These are phyloP conservation scores for Leishmania guyanensis DNA, from an alignment of 208 protist genomes.

Conservation along the genomic window DNA sequence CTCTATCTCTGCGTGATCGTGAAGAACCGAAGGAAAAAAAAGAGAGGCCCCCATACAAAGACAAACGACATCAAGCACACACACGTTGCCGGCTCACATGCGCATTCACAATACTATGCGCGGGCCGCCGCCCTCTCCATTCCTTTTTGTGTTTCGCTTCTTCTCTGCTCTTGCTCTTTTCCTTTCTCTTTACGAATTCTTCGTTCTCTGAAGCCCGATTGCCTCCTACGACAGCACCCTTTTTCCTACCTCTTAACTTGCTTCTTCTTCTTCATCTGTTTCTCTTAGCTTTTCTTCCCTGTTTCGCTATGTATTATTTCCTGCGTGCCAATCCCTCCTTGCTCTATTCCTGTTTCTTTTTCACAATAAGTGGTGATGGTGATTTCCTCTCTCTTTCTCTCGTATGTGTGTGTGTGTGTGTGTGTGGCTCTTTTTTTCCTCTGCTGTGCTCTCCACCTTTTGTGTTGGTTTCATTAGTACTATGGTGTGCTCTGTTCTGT, in stretches of 20 bases:
- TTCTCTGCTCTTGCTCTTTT: slow-evolving; percentile 5
- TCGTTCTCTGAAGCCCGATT: not conserved
- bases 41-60: not conserved
- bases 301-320: not conserved
- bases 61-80: not conserved
- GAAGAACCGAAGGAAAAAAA: not conserved
- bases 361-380: not conserved
- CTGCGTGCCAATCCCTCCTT: too few species aligned
- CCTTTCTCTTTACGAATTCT: not conserved
- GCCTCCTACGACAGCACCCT: not conserved
- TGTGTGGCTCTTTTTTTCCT: not conserved
- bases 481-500: not conserved
- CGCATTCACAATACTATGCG: not conserved
- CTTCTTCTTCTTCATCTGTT: not conserved
- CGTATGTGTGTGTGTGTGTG: not conserved
- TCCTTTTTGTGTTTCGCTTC: too few species aligned
- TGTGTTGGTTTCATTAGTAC: slow-evolving; percentile 3
- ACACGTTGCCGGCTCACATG: not conserved
- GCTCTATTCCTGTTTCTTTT: not conserved
- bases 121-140: not conserved
- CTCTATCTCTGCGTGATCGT: not conserved
- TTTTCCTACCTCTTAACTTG: not conserved
- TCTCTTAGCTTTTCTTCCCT: not conserved
- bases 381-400: not conserved
- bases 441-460: not conserved